A percentile compares a stretch with the other conserved stretches of the same genome.
These are phyloP conservation scores for Blastobotrys americana DNA, from an alignment of 805 yeast species.

Conservation along the genomic window DNA sequence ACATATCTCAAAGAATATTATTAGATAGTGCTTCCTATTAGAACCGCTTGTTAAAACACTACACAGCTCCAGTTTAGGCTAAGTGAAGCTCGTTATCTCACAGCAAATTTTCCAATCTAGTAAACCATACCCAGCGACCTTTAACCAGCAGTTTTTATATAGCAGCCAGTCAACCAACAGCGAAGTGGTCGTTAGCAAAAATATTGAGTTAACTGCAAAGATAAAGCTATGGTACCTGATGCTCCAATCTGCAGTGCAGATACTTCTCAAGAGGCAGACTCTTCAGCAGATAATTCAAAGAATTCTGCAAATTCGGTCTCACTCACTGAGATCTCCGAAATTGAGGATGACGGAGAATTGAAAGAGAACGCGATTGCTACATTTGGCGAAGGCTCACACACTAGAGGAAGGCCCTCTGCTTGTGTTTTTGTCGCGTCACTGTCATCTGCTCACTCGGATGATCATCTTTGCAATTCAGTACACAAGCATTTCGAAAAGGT, in stretches of 20 bases:
- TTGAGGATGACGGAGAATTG: neutral
- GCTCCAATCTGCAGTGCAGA: neutral
- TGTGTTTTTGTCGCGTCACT: constrained; percentile 88
- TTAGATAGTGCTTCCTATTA: too few relatives aligned
- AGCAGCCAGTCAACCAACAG: too few relatives aligned
- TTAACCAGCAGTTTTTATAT: too few relatives aligned
- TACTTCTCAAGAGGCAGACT: neutral
- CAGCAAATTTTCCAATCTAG: too few relatives aligned
- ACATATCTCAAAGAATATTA: too few relatives aligned
- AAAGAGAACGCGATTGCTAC: neutral
- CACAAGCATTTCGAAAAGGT: constrained; percentile 51
- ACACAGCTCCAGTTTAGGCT: too few relatives aligned
- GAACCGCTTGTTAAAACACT: too few relatives aligned
- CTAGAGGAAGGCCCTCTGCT: constrained; percentile 66
- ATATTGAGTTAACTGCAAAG: too few relatives aligned
- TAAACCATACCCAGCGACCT: too few relatives aligned
- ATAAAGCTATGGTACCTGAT: too few relatives aligned
- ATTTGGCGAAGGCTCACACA: neutral
- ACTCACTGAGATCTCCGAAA: neutral
- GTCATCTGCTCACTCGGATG: constrained; percentile 58
- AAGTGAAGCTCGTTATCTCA: too few relatives aligned
- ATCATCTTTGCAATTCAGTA: constrained; percentile 62
- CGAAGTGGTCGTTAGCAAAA: too few relatives aligned
- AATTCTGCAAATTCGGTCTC: neutral
- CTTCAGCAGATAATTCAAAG: neutral